Evolutionary conservation across 169 alveolate genomes (phyloP), one percentile per base, ranked within the genome.

Genomic region (Plasmodium berghei): DNA sequence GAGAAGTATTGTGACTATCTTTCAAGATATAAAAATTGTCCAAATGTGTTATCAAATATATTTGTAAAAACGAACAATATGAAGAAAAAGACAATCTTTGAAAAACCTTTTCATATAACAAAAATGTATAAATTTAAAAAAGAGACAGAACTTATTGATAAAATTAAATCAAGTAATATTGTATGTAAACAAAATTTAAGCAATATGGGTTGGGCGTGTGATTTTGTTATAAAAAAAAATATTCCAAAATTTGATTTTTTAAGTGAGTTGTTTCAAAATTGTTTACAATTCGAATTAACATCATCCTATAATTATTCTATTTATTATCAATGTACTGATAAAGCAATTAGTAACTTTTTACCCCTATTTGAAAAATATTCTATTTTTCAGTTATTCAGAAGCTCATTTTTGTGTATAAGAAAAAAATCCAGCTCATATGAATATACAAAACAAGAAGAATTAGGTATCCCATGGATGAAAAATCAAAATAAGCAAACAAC

Each of bases 131-230:
- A 66, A 55, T 10, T 22, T 48, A 66, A 52, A n/a, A 83, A 48
- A 59, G 90, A 83, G n/a, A 66, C 67, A 10, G 90, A 83, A 56
- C 20, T 83, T 67, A 42, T 83, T 3, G n/a, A 49, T 20, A 46
- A 62, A 14, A 40, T 34, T 48, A 83, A 66, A 67, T 55, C 45
- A 40, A 66, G 49, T 54, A 67, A 83, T 46, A 66, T 83, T 24
- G 24, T 83, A 1, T 83, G 90, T 71, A 83, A 66, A 56, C 83
- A 67, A 26, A 52, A 67, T 24, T 45, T 83, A 71, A 56, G 69
- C 40, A 52, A 66, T 42, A 83, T 83, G 90, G 90, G 90, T 9
- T 83, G 90, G 90, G 69, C 72, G 20, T 6, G 90, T 55, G 90
- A 83, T 59, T 83, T 83, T 71, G 40, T 67, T 66, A 34, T 83